Evolutionary conservation across 2,329 filamentous ascomycete species (phyloP), one percentile per base, ranked within the genome.

Genomic region (Epichloe gansuensis): DNA sequence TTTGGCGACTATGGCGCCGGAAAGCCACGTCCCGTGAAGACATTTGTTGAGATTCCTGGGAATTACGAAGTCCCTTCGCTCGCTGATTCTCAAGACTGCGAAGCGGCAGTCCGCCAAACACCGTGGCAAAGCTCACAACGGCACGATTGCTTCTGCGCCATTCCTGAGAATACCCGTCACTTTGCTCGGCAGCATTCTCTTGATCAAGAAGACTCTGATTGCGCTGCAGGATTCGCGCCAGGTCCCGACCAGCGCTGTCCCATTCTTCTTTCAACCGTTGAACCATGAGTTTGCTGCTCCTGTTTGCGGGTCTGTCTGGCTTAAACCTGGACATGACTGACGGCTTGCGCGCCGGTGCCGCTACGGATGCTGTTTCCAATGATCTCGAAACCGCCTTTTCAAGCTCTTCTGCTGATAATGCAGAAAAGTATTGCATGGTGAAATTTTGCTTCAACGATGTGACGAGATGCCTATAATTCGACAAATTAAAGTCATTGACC

Each of bases 401-500:
- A 12, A 72, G 63, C 57, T 72, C 69, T 5, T 59, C 54, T 7
- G 64, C 62, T 1, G 69, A 68, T 37, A 72, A 71, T 2, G 69
- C 67, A 0, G 72, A 71, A 48, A 75, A 75, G 42, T 71, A 67
- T 39, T 71, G 62, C n/a, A 77, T 69, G 11, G 67, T 69, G 6
- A 56, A 61, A 59, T 74, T 76, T 35, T 65, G 60, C 51, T 68
- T 66, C 31, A 77, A 61, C 49, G 70, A 70, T 55, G 69, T 69
- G 21, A 73, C 68, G 28, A 78, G 61, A 60, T 75, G 74, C 35
- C 70, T 67, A 51, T 76, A 67, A 56, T 74, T 75, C 23, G 75
- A 75, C 38, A 77, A 65, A 56, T 76, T 78, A 58, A 80, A 75
- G 51, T 73, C 73, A 55, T 80, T 81, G 56, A 74, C 72, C 42